Evolutionary conservation across 441 rosid species (phyloP).

Genomic region (Adansonia rubrostipa): DNA sequence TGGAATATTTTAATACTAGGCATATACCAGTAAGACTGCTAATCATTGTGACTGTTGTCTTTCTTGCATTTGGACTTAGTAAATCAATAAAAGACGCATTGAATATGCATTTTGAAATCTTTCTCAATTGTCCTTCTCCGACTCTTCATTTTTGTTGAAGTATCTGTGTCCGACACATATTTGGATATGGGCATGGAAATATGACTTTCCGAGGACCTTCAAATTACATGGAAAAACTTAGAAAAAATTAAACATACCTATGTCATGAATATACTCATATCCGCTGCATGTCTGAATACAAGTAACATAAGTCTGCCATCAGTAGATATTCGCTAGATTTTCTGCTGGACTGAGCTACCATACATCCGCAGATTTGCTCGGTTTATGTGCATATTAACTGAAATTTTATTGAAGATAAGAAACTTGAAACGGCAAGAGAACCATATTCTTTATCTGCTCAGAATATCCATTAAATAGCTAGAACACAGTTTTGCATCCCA

Average conservation of each 20-base stretch:
- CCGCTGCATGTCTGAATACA: no score
- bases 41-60: not conserved
- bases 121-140: not conserved
- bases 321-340: not conserved
- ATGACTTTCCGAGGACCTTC: no score
- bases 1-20: not conserved
- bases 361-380: no score
- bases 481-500: not conserved
- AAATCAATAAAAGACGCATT: not conserved
- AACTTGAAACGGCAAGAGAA: no score
- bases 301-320: not conserved
- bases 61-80: not conserved
- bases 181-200: no score
- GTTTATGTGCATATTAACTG: not conserved
- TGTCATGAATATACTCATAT: no score
- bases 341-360: not conserved
- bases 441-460: not conserved
- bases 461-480: constrained; percentile 6
- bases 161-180: no score
- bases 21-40: not conserved
- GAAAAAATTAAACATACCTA: no score
- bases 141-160: no score
- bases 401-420: no score
- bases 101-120: not conserved
- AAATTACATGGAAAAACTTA: no score